Conservation (phyloP, 257 asterid genomes). For the Schizonepeta tenuifolia region DNA sequence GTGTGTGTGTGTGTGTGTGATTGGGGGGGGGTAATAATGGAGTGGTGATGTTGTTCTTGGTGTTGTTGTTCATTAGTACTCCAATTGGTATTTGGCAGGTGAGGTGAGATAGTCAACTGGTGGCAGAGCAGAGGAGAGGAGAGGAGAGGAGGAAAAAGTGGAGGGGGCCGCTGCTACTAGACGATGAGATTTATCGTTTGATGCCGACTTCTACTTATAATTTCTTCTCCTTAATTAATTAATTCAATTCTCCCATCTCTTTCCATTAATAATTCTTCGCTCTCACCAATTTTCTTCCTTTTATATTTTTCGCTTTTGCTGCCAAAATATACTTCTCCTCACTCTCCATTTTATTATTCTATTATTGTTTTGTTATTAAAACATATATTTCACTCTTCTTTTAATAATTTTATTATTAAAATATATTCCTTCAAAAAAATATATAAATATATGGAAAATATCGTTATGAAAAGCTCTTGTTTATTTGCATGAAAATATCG, state of each 20-base stretch:
- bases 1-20: too few species aligned
- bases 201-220: conserved; percentile 19
- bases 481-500: too few species aligned
- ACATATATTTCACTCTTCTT: too few species aligned
- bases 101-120: conserved; percentile 29
- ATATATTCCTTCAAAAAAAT: too few species aligned
- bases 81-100: neutral
- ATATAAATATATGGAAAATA: too few species aligned
- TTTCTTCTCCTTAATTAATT: conserved; percentile 12
- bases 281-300: neutral
- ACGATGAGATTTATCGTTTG: conserved; percentile 25
- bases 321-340: neutral
- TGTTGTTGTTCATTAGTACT: neutral
- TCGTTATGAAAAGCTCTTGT: too few species aligned
- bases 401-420: too few species aligned
- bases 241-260: neutral
- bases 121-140: conserved; percentile 32
- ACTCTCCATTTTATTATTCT: neutral
- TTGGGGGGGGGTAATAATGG: conserved; percentile 29
- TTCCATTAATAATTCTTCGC: neutral
- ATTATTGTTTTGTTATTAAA: too few species aligned
- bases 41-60: too few species aligned
- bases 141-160: too few species aligned
- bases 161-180: conserved; percentile 27
- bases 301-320: neutral